A percentile compares a stretch with the other conserved stretches of the same genome.
These are phyloP conservation scores for Cyberlindnera subsufficiens DNA, from an alignment of 805 yeast species.

Conservation along the genomic window DNA sequence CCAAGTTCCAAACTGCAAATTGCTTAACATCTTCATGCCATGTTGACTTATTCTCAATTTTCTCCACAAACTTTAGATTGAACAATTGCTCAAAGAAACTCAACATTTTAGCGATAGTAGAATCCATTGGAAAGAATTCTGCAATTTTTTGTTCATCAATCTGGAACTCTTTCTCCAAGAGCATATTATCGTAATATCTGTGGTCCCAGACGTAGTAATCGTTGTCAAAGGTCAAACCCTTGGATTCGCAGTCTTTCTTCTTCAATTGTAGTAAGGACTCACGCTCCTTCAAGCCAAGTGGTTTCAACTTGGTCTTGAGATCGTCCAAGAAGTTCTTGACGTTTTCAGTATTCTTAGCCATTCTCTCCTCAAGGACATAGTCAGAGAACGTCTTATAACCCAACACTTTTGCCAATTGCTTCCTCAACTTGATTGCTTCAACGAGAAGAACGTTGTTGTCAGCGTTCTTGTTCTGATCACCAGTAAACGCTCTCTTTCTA, in stretches of 20 bases:
- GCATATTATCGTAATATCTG: constrained; percentile 56
- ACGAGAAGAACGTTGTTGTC: constrained; percentile 56
- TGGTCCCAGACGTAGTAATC: constrained; percentile 68
- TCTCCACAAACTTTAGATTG: constrained; percentile 58
- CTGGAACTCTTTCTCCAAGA: constrained; percentile 61
- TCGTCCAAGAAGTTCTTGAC: constrained; percentile 61
- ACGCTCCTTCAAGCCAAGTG: constrained; percentile 54
- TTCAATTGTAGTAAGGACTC: constrained; percentile 45
- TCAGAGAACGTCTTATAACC: constrained; percentile 69
- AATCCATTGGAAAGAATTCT: constrained; percentile 72
- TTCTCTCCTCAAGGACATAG: constrained; percentile 66
- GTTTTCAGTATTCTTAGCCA: constrained; percentile 65
- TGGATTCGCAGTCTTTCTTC: constrained; percentile 40
- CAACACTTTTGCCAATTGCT: constrained; percentile 51
- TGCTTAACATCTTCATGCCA: constrained; percentile 83
- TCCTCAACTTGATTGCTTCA: constrained; percentile 57
- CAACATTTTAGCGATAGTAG: constrained; percentile 65
- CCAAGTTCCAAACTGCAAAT: constrained; percentile 65
- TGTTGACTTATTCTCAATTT: constrained; percentile 31
- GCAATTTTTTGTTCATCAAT: constrained; percentile 69
- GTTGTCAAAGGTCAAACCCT: constrained; percentile 36
- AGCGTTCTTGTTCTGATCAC: constrained; percentile 62
- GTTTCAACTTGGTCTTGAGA: constrained; percentile 50
- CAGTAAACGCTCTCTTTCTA: constrained; percentile 58
- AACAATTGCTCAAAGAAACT: constrained; percentile 64